Base-by-base conservation (phyloP, 2,329 filamentous ascomycete species). In the Ceratocystis cacaofunesta region DNA sequence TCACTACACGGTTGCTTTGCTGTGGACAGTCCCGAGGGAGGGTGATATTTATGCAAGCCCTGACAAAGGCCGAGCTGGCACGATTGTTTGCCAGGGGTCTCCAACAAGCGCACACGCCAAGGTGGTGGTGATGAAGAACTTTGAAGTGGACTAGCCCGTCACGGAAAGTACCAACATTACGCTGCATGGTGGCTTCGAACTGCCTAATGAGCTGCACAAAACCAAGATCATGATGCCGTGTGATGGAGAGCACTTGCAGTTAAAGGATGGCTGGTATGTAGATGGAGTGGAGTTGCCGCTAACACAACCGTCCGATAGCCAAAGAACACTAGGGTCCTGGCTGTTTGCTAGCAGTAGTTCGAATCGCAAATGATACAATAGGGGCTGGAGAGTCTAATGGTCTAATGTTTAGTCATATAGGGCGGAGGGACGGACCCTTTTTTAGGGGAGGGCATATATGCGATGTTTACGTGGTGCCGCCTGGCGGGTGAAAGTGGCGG, bases 71-170 rank as follows among this genome's bases (percentile, higher is more conserved):
- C 58, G 36, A 44, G 44, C 32, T 5, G 50, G 50, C 7, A 41
- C 55, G 19, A 64, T 64, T 64, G 36, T 64, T n/a, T 64, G 63
- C 22, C 32, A 64, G 15, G 63, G 63, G 1, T 46, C n/a, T 15
- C 43, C 61, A 7, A 50, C 28, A 44, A 58, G 44, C 19, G 63
- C 30, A 3, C 28, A 44, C 1, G 12, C 36, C 7, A 57, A 58
- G 52, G 55, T 64, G 55, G 63, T 64, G 22, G 63, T 64, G 63
- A 64, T 64, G 63, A 60, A 64, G 17, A 64, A 64, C 43, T 64
- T 64, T 60, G 63, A 64, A 36, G 63, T 64, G 41, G 63, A 64
- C 63, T 64, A 64, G 63, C 63, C 63, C 17, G 52, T 46, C 36
- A 64, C 46, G n/a, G 63, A 64, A 22, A 64, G 46, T n/a, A 64